These are phyloP conservation scores for Ceratobasidium sp. DNA, from an alignment of 1,284 basidiomycete genomes.

Conservation along the genomic window DNA sequence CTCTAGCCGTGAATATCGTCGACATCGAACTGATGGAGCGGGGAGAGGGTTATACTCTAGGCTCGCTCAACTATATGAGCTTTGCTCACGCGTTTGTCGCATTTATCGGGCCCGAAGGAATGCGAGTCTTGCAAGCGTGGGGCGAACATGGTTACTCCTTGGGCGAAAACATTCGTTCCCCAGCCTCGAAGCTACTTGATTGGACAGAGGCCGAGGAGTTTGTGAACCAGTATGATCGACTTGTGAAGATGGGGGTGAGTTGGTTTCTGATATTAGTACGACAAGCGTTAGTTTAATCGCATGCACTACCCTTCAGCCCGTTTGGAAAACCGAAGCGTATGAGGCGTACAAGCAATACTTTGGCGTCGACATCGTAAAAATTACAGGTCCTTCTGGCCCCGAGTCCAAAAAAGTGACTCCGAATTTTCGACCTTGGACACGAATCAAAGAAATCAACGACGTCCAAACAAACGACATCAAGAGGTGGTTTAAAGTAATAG, in stretches of 20 bases:
- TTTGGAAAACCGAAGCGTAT: not conserved
- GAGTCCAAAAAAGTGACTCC: not conserved
- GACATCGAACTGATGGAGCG: constrained; percentile 6
- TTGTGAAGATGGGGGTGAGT: constrained; percentile 10
- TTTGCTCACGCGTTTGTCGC: constrained; percentile 12
- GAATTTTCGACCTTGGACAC: constrained; percentile 6
- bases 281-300: not conserved
- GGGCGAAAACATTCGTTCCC: constrained; percentile 6
- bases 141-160: constrained; percentile 4
- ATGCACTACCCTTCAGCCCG: not conserved
- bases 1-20: not conserved
- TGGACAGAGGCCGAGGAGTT: not conserved
- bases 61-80: constrained; percentile 4
- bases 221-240: not conserved
- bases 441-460: not conserved
- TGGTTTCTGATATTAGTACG: not conserved
- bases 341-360: constrained; percentile 1
- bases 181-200: not conserved
- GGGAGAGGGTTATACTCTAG: not conserved
- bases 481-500: not conserved
- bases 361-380: not conserved
- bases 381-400: not conserved
- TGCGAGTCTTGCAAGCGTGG: not conserved
- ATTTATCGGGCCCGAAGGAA: constrained; percentile 2
- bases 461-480: not conserved